phyloP scores from a whole-genome alignment of 1,139 yeast species.

The Yamadazyma pseudoaaseri region DNA sequence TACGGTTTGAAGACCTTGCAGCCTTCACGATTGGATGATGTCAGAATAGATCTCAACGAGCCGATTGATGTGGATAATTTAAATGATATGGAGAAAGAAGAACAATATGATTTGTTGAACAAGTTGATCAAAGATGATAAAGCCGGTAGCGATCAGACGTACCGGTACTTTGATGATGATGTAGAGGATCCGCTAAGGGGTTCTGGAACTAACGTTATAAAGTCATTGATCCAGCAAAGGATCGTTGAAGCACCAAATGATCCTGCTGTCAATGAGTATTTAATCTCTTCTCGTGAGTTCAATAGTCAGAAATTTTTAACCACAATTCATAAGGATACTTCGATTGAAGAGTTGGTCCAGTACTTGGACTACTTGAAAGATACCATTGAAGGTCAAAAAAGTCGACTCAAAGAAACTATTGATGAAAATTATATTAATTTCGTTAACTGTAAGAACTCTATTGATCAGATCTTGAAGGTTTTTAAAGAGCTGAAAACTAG shows the following conservation, averaged over 20 bases:
- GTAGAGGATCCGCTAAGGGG: slow-evolving; percentile 58
- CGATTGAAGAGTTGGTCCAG: slow-evolving; percentile 57
- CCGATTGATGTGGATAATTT: slow-evolving; percentile 26
- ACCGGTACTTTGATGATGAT: slow-evolving; percentile 18
- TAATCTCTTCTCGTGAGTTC: slow-evolving; percentile 73
- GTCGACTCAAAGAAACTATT: slow-evolving; percentile 62
- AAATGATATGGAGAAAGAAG: slow-evolving; percentile 23
- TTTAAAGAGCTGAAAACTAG: slow-evolving; percentile 37
- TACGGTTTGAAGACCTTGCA: slow-evolving; percentile 25
- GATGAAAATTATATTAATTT: slow-evolving; percentile 74
- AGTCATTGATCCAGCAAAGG: slow-evolving; percentile 38
- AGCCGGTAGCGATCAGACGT: slow-evolving; percentile 5
- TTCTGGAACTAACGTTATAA: slow-evolving; percentile 41
- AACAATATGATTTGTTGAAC: slow-evolving; percentile 29
- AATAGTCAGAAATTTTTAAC: slow-evolving; percentile 68
- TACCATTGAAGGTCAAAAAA: slow-evolving; percentile 63
- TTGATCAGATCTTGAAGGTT: slow-evolving; percentile 35
- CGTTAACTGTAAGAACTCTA: slow-evolving; percentile 67
- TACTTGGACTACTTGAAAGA: slow-evolving; percentile 60
- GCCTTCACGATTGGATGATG: slow-evolving; percentile 22
- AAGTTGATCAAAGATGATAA: slow-evolving; percentile 20
- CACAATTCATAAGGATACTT: slow-evolving; percentile 67
- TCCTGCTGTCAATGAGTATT: slow-evolving; percentile 49
- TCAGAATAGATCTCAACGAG: slow-evolving; percentile 17
- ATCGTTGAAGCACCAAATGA: slow-evolving; percentile 38